phyloP scores from a whole-genome alignment of 768 basidiomycete species.

The Amanita pseudoporphyria region DNA sequence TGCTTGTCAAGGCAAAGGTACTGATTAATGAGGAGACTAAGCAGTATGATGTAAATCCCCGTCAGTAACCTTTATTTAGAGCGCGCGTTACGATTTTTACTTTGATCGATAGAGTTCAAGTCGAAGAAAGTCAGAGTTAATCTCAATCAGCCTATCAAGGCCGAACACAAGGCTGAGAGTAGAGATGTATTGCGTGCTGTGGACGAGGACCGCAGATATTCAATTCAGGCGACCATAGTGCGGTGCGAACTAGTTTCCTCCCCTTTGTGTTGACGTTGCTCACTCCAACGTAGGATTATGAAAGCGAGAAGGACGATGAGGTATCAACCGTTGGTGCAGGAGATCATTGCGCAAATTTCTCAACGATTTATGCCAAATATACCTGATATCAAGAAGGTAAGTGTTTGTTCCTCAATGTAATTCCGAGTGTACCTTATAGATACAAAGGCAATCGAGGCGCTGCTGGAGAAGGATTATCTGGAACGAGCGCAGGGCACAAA shows the following conservation, averaged over 20 bases:
- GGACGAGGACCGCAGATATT: slow-evolving; percentile 94
- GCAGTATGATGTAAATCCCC: slow-evolving; percentile 89
- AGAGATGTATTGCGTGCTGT: slow-evolving; percentile 87
- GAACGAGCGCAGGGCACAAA: slow-evolving; percentile 85
- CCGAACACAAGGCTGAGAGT: slow-evolving; percentile 86
- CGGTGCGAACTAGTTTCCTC: slow-evolving; percentile 29
- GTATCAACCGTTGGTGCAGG: slow-evolving; percentile 82
- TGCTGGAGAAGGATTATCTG: slow-evolving; percentile 96
- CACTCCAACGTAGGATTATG: slow-evolving; percentile 66
- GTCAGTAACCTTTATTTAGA: slow-evolving; percentile 19
- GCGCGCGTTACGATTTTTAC: slow-evolving; percentile 28
- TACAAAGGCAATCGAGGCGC: slow-evolving; percentile 74
- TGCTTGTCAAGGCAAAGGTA: slow-evolving; percentile 84
- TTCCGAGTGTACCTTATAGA: slow-evolving; percentile 31
- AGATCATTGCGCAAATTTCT: slow-evolving; percentile 83
- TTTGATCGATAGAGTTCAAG: slow-evolving; percentile 55
- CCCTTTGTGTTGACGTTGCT: neutral
- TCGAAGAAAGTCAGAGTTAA: slow-evolving; percentile 92
- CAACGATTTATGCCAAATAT: slow-evolving; percentile 88
- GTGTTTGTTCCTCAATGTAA: slow-evolving; percentile 15
- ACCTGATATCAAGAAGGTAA: slow-evolving; percentile 91
- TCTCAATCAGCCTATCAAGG: slow-evolving; percentile 86
- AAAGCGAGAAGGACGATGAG: slow-evolving; percentile 94
- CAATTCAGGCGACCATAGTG: slow-evolving; percentile 92
- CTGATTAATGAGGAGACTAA: slow-evolving; percentile 81